Percentiles rank a stretch among this genome's conserved stretches.
Evolutionary conservation across 2,329 filamentous ascomycete species (phyloP).

Genomic region (Ascocoryne sarcoides): DNA sequence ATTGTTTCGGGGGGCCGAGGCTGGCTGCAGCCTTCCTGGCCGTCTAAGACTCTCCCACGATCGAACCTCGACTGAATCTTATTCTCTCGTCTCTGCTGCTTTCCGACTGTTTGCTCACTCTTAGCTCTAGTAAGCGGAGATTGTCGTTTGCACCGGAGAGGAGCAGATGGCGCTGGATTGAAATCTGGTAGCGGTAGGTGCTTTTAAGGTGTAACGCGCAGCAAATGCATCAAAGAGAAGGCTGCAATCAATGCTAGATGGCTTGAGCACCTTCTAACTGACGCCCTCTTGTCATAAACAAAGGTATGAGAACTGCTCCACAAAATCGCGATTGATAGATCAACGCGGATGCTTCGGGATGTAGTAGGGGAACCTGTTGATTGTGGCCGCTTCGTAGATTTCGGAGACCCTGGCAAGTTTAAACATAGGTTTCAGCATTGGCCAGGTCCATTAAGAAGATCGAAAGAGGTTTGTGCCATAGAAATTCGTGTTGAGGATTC

Average conservation of each 20-base stretch:
- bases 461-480: slow-evolving; percentile 5
- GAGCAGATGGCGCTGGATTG: slow-evolving; percentile 10
- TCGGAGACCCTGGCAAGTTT: slow-evolving; percentile 6
- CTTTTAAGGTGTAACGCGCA: slow-evolving; percentile 14
- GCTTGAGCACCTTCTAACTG: slow-evolving; percentile 18
- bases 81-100: slow-evolving; percentile 6
- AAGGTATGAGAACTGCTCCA: slow-evolving; percentile 18
- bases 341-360: slow-evolving; percentile 25
- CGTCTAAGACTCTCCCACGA: slow-evolving; percentile 14
- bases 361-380: slow-evolving; percentile 20
- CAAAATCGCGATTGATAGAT: slow-evolving; percentile 18
- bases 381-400: slow-evolving; percentile 14
- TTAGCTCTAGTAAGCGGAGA: slow-evolving; percentile 9
- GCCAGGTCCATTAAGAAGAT: slow-evolving; percentile 5
- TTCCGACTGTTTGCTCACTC: slow-evolving; percentile 4
- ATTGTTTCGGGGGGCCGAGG: slow-evolving; percentile 16
- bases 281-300: slow-evolving; percentile 19
- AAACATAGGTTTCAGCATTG: slow-evolving; percentile 1
- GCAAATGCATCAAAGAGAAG: slow-evolving; percentile 16
- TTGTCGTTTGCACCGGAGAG: slow-evolving; percentile 16
- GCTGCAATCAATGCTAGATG: slow-evolving; percentile 13
- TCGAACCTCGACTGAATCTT: too few species aligned
- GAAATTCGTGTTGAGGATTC: too few species aligned
- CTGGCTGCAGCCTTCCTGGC: slow-evolving; percentile 26
- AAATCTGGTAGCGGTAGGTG: slow-evolving; percentile 6